These are phyloP conservation scores for Ogataea pignaliae DNA, from an alignment of 805 yeast species.

Conservation along the genomic window DNA sequence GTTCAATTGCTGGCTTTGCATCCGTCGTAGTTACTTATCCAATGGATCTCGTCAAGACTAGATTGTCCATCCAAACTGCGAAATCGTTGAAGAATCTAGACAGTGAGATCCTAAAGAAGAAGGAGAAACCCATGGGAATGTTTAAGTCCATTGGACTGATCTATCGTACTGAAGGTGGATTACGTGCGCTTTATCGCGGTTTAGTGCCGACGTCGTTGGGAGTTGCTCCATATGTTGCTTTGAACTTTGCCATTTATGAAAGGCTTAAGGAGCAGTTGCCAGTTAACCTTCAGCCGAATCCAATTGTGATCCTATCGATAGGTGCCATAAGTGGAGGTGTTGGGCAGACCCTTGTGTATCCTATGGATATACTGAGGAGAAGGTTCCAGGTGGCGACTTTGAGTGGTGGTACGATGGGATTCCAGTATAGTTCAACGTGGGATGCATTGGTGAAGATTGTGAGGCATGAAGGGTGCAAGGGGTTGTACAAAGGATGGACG, in stretches of 20 bases:
- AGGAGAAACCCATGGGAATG: slow-evolving; percentile 65
- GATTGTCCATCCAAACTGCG: slow-evolving; percentile 88
- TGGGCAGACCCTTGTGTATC: slow-evolving; percentile 88
- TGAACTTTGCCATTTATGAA: slow-evolving; percentile 89
- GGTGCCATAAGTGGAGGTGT: slow-evolving; percentile 89
- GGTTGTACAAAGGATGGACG: slow-evolving; percentile 68
- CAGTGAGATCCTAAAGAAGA: too few species aligned
- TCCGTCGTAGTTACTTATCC: slow-evolving; percentile 88
- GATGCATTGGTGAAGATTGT: slow-evolving; percentile 73
- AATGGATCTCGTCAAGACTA: slow-evolving; percentile 82
- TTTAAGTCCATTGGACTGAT: slow-evolving; percentile 51
- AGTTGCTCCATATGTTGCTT: slow-evolving; percentile 93
- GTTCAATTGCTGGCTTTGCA: slow-evolving; percentile 75
- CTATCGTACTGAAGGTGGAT: slow-evolving; percentile 76
- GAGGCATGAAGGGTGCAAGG: slow-evolving; percentile 65
- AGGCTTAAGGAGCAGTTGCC: slow-evolving; percentile 58
- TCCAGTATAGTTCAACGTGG: slow-evolving; percentile 68
- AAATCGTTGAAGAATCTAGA: slow-evolving; percentile 41
- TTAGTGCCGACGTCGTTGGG: slow-evolving; percentile 88
- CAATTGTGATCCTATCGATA: slow-evolving; percentile 56
- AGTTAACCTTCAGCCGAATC: slow-evolving; percentile 17
- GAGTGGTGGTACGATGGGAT: slow-evolving; percentile 75
- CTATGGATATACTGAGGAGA: slow-evolving; percentile 83
- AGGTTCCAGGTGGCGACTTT: slow-evolving; percentile 88
- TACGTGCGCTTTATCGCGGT: slow-evolving; percentile 76